Conservation (phyloP, 2,329 filamentous ascomycete species). For the Monosporascus sp. region DNA sequence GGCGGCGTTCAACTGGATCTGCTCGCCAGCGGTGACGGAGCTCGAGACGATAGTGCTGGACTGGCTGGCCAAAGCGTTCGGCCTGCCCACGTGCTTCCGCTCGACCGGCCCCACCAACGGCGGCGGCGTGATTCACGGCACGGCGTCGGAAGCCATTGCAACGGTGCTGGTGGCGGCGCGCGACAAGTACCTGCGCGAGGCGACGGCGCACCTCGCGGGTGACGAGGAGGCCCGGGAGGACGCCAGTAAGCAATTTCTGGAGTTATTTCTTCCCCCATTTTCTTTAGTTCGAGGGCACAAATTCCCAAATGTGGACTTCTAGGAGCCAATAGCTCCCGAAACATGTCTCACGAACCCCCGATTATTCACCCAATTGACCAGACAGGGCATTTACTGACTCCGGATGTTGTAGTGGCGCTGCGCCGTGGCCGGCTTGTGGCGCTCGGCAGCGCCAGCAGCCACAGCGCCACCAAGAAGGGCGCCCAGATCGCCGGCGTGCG, state of each 20-base stretch:
- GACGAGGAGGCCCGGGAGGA: slow-evolving; percentile 61
- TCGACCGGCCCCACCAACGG: slow-evolving; percentile 66
- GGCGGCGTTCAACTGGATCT: slow-evolving; percentile 96
- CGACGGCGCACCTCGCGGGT: slow-evolving; percentile 40
- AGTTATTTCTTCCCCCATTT: too few relatives aligned
- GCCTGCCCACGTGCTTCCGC: slow-evolving; percentile 66
- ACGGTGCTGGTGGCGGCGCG: slow-evolving; percentile 83
- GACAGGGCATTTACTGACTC: too few relatives aligned
- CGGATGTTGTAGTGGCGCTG: slow-evolving; percentile 39
- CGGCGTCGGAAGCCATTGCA: slow-evolving; percentile 79
- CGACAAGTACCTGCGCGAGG: slow-evolving; percentile 67
- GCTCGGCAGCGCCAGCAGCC: slow-evolving; percentile 71
- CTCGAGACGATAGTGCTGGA: slow-evolving; percentile 90
- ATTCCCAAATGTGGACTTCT: too few relatives aligned
- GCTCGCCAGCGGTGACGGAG: slow-evolving; percentile 86
- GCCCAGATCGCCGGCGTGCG: slow-evolving; percentile 82
- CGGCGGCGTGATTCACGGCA: slow-evolving; percentile 92
- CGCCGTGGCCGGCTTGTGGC: slow-evolving; percentile 71
- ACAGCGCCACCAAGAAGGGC: slow-evolving; percentile 82
- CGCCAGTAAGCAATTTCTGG: slow-evolving; percentile 27
- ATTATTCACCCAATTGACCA: too few relatives aligned
- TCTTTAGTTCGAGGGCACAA: too few relatives aligned
- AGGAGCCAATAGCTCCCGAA: too few relatives aligned
- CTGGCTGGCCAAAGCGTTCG: slow-evolving; percentile 77
- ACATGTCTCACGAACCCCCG: too few relatives aligned